Base-by-base conservation (phyloP, 768 basidiomycete genomes). In the Rhodotorula paludigena region DNA sequence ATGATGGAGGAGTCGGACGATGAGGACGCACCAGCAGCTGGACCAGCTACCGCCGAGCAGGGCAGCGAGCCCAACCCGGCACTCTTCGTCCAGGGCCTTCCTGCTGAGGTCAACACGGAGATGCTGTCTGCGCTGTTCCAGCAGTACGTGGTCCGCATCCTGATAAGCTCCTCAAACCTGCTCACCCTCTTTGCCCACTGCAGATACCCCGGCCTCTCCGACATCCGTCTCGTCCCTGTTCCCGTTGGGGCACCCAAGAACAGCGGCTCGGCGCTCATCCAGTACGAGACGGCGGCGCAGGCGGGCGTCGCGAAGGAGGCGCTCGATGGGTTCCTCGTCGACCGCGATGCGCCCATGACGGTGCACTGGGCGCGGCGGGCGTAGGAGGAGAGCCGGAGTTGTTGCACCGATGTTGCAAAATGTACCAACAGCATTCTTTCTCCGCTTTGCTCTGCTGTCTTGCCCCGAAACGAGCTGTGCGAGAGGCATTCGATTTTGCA, bases 71-170 rank as follows among this genome's bases (percentile, higher is more conserved):
- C 62, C 55, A 74, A 49, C 59, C 70, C 73, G 23, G 82, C 86
- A 52, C 78, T 92, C 61, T 79, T 88, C 61, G 90, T 89, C 78
- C 86, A 89, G 62, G 93, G 93, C 78, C 81, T 97, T 30, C 92
- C 92, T 0, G 85, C 88, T 77, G 92, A 96, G 78, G 90, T 92
- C 54, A 90, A 88, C 36, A 86, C 90, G 73, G 87, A 88, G 67
- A 88, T 92, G 38, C 83, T 97, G 35, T 84, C 86, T 7, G 89
- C 92, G 25, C 80, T 96, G 25, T 94, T 94, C 81, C 89, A 92
- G 78, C 90, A 92, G 92, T 93, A 75, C 64, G 92, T 85, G n/a
- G n/a, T 5, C 54, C n/a, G 30, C 28, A 16, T 25, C 5, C 30
- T 18, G 21, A 15, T 38, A 30, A 28, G 15, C 4, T 39, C 30